Percentiles rank a stretch among this genome's conserved stretches.
Evolutionary conservation across 495 filamentous ascomycete genomes (phyloP).

Genomic region (Neurospora sp.): DNA sequence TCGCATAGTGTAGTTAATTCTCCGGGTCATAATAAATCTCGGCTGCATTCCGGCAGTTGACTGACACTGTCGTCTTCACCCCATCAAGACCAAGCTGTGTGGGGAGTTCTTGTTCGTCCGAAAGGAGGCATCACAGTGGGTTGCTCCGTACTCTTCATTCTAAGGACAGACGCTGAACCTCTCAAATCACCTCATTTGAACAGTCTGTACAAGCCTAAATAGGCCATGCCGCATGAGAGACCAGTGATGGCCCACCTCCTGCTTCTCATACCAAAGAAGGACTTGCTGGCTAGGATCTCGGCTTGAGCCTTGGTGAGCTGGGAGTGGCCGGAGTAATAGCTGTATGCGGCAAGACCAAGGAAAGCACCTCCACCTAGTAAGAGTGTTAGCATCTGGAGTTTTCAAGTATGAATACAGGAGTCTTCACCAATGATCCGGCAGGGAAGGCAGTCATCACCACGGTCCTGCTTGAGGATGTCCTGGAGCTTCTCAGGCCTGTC

Average conservation of each 20-base stretch:
- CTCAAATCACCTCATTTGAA: slow-evolving; percentile 11
- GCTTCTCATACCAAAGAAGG: slow-evolving; percentile 67
- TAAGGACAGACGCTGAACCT: background rate
- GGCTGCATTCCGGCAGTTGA: background rate
- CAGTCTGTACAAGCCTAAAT: slow-evolving; percentile 48
- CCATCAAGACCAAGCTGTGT: background rate
- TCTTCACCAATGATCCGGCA: slow-evolving; percentile 56
- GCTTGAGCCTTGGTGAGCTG: slow-evolving; percentile 63
- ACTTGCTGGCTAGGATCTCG: slow-evolving; percentile 57
- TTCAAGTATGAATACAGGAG: background rate
- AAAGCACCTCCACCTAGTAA: slow-evolving; percentile 62
- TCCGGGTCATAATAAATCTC: background rate
- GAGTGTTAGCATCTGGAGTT: background rate
- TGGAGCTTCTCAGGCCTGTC: slow-evolving; percentile 42
- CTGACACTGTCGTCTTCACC: background rate
- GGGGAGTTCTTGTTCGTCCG: background rate
- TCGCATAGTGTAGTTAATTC: background rate
- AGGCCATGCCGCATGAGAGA: slow-evolving; percentile 60
- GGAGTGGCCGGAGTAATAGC: slow-evolving; percentile 66
- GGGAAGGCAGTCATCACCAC: slow-evolving; percentile 56
- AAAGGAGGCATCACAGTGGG: background rate
- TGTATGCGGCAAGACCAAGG: slow-evolving; percentile 81
- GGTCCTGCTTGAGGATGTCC: slow-evolving; percentile 48
- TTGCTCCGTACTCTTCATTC: background rate
- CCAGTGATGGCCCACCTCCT: slow-evolving; percentile 57